Evolutionary conservation across 805 yeast species (phyloP).

Genomic region (Priceomyces castillae): DNA sequence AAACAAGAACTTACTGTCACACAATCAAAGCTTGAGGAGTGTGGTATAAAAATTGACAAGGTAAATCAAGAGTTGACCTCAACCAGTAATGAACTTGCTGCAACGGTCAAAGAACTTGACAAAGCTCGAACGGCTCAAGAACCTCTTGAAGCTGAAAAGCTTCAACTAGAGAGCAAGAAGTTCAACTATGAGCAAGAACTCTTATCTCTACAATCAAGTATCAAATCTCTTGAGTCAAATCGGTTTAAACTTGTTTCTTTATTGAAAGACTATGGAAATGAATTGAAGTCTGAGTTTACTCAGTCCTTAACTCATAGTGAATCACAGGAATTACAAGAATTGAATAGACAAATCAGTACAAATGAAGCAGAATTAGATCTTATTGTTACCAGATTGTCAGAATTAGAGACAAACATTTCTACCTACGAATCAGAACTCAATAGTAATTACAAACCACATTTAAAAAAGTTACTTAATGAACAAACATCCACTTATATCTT

Average conservation of each 20-base stretch:
- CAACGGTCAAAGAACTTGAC: constrained; percentile 42
- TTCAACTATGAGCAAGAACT: constrained; percentile 45
- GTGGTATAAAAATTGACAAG: constrained; percentile 35
- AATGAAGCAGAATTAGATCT: constrained; percentile 41
- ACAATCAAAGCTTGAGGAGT: constrained; percentile 35
- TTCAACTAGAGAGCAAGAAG: constrained; percentile 41
- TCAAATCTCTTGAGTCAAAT: constrained; percentile 30
- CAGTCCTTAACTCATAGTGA: constrained; percentile 53
- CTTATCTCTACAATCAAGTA: constrained; percentile 29
- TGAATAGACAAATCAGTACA: constrained; percentile 34
- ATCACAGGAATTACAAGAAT: constrained; percentile 30
- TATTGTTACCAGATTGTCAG: constrained; percentile 38
- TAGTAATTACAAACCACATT: constrained; percentile 57
- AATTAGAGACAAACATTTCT: constrained; percentile 47
- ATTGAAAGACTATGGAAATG: constrained; percentile 44
- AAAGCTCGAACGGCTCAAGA: constrained; percentile 40
- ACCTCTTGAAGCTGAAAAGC: constrained; percentile 40
- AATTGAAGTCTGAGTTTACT: constrained; percentile 53
- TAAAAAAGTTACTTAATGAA: constrained; percentile 16
- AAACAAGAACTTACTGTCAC: constrained; percentile 34
- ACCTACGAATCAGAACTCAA: constrained; percentile 52
- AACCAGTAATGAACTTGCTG: constrained; percentile 43
- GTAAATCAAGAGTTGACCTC: constrained; percentile 54
- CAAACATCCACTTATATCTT: constrained; percentile 14
- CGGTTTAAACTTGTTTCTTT: constrained; percentile 38